Conservation (phyloP, 148 eudicot species). For the Heliamphora exappendiculata region DNA sequence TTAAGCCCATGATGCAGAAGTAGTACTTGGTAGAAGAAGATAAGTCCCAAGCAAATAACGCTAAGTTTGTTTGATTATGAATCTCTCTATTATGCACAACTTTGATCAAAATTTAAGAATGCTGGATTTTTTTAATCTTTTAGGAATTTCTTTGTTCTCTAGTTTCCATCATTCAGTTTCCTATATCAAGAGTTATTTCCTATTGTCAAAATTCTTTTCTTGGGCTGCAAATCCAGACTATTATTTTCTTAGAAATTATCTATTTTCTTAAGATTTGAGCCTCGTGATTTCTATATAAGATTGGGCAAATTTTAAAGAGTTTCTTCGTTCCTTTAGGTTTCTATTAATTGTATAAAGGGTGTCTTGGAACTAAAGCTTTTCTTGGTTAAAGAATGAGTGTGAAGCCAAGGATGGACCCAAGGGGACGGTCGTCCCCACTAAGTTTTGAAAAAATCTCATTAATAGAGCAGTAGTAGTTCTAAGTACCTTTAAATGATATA, state of each 20-base stretch:
- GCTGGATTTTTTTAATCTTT: not conserved
- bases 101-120: not conserved
- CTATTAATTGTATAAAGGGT: not conserved
- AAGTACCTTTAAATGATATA: too few relatives aligned
- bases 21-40: not conserved
- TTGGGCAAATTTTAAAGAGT: not conserved
- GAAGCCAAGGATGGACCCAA: too few relatives aligned
- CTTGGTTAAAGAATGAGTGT: not conserved
- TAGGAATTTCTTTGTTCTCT: not conserved
- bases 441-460: too few relatives aligned
- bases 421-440: too few relatives aligned
- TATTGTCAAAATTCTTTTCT: not conserved
- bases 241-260: not conserved
- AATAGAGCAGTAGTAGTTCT: too few relatives aligned
- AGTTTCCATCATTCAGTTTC: not conserved
- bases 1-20: not conserved
- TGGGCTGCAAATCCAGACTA: not conserved
- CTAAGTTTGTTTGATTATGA: not conserved
- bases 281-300: not conserved
- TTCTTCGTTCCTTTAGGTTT: not conserved
- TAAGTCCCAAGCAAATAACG: not conserved
- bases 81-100: not conserved
- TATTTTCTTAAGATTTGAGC: not conserved
- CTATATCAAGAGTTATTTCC: not conserved
- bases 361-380: not conserved